These are phyloP conservation scores for Stereocaulon alpinum DNA, from an alignment of 495 filamentous ascomycete genomes.

Conservation along the genomic window DNA sequence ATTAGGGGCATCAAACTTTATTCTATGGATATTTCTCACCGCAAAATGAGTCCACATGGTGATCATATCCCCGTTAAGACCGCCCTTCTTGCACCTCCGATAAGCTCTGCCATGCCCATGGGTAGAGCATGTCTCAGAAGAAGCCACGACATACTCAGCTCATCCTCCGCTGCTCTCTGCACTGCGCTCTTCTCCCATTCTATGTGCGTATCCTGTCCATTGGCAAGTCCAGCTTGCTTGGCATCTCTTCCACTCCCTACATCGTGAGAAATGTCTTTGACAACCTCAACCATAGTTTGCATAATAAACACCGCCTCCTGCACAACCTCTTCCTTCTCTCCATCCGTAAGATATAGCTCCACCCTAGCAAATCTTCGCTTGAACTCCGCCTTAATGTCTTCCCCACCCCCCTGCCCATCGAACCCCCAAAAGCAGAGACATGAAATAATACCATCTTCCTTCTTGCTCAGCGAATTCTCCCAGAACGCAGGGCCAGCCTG, in stretches of 20 bases:
- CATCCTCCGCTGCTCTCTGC: neutral
- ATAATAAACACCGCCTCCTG: conserved; percentile 39
- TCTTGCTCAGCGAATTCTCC: conserved; percentile 27
- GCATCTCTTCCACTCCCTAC: neutral
- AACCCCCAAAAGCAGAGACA: conserved; percentile 32
- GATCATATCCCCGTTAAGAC: neutral
- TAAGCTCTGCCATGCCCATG: conserved; percentile 13
- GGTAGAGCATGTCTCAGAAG: conserved; percentile 11
- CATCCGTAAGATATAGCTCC: conserved; percentile 31
- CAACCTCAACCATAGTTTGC: conserved; percentile 27
- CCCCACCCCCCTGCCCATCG: conserved; percentile 21
- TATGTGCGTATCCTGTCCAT: neutral
- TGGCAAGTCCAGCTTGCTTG: neutral
- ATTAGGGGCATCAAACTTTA: neutral
- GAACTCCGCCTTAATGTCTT: conserved; percentile 21
- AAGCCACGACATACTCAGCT: neutral
- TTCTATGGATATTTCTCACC: neutral
- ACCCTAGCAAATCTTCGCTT: conserved; percentile 27
- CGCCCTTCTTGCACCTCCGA: neutral
- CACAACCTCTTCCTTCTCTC: conserved; percentile 39
- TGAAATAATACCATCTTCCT: conserved; percentile 31
- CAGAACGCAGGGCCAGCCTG: conserved; percentile 37
- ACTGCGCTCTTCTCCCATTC: neutral
- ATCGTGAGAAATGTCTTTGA: conserved; percentile 30
- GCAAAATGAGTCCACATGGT: neutral